Evolutionary conservation across 441 rosid species (phyloP).

Genomic region (Gossypium trilobum): DNA sequence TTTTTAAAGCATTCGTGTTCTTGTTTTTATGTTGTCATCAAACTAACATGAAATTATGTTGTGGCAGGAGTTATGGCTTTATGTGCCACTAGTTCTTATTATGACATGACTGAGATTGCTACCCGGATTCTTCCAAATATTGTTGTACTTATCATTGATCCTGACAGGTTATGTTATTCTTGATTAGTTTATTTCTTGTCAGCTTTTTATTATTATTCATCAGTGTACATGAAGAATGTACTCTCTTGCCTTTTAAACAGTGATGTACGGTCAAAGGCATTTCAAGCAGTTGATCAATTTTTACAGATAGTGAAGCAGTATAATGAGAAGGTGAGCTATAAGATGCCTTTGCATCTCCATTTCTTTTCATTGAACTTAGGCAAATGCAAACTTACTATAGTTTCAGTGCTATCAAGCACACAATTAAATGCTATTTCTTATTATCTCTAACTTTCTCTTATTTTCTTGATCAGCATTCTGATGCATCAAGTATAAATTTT

Average conservation of each 20-base stretch:
- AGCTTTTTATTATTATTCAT: conserved; percentile 6
- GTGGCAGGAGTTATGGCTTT: conserved; percentile 88
- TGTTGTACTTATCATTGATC: conserved; percentile 81
- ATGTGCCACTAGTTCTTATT: conserved; percentile 86
- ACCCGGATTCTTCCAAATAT: conserved; percentile 86
- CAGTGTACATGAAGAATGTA: background rate
- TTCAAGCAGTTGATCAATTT: conserved; percentile 92
- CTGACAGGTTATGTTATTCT: conserved; percentile 59
- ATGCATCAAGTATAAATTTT: background rate
- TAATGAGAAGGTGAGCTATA: conserved; percentile 61
- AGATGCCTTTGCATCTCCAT: conserved; percentile 1
- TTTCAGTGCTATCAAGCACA: background rate
- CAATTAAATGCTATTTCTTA: background rate
- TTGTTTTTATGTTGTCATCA: conserved; percentile 5
- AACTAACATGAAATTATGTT: conserved; percentile 7
- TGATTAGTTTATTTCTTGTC: conserved; percentile 4
- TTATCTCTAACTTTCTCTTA: background rate
- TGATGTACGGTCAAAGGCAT: conserved; percentile 88
- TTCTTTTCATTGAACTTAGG: background rate
- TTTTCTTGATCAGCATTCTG: background rate
- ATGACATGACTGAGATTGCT: conserved; percentile 81
- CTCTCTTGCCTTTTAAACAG: conserved; percentile 32
- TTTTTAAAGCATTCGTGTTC: background rate
- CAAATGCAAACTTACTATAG: background rate
- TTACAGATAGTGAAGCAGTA: conserved; percentile 77